phyloP scores from a whole-genome alignment of 805 yeast genomes.

The Yamadazyma sp. region DNA sequence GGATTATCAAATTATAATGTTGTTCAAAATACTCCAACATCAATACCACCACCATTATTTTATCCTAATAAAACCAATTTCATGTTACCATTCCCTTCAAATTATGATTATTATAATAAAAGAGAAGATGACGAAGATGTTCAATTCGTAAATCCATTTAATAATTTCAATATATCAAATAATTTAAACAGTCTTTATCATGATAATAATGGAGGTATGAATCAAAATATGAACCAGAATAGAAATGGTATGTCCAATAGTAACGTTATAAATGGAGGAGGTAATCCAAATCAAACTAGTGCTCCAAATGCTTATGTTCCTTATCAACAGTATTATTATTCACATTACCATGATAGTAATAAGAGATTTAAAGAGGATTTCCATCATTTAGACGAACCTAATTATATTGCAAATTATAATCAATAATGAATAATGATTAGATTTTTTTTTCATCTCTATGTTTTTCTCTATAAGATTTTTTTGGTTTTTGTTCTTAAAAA shows the following conservation, averaged over 20 bases:
- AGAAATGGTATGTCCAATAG: background rate
- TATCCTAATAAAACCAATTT: constrained; percentile 8
- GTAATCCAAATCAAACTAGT: no score
- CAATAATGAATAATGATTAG: no score
- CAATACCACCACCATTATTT: constrained; percentile 7
- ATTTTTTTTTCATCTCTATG: no score
- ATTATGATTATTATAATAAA: constrained; percentile 11
- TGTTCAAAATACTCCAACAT: constrained; percentile 4
- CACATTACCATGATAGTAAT: constrained; percentile 9
- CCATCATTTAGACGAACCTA: constrained; percentile 13
- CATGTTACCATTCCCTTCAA: constrained; percentile 13
- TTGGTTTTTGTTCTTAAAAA: no score
- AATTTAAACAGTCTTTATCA: constrained; percentile 13
- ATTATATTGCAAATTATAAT: no score
- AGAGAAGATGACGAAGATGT: constrained; percentile 9
- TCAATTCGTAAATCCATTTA: constrained; percentile 10
- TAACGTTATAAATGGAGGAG: no score
- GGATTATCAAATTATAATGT: constrained; percentile 8
- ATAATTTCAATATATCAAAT: constrained; percentile 8
- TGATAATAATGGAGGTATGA: constrained; percentile 5
- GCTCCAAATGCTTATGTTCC: constrained; percentile 5
- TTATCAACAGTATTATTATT: constrained; percentile 12
- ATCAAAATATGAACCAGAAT: no score
- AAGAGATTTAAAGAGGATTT: constrained; percentile 10
- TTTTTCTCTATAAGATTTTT: no score